Percentiles rank a stretch among this genome's conserved stretches.
Evolutionary conservation across 2,329 filamentous ascomycete genomes (phyloP).

Genomic region (Dryadomyces quercivorus): DNA sequence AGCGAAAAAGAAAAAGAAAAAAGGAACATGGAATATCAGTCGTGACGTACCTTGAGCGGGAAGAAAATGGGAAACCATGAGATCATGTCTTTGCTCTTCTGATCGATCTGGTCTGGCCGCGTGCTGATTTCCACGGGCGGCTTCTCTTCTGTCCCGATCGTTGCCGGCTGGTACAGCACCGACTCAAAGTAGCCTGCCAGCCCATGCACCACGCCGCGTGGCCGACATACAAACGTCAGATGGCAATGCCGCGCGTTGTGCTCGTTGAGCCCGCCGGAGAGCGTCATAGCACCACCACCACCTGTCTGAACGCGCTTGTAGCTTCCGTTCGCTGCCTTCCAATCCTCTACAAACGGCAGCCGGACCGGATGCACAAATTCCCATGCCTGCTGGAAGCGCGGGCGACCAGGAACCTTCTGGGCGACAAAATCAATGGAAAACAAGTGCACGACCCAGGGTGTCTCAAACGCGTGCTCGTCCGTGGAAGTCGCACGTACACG

Average conservation of each 20-base stretch:
- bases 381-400: conserved; percentile 66
- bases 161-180: conserved; percentile 60
- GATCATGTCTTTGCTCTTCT: conserved; percentile 95
- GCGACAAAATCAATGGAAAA: conserved; percentile 82
- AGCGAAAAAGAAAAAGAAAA: not conserved
- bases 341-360: conserved; percentile 19
- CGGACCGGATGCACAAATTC: conserved; percentile 69
- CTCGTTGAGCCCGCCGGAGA: conserved; percentile 72
- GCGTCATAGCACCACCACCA: conserved; percentile 62
- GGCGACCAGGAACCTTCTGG: conserved; percentile 42
- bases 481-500: conserved; percentile 40
- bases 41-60: conserved; percentile 64
- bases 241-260: conserved; percentile 79
- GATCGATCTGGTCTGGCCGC: conserved; percentile 80
- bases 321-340: conserved; percentile 28
- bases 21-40: not conserved
- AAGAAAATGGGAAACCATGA: conserved; percentile 99
- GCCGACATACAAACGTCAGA: conserved; percentile 63
- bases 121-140: conserved; percentile 76
- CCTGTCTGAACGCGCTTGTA: conserved; percentile 45
- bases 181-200: conserved; percentile 93
- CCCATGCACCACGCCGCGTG: conserved; percentile 78
- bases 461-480: conserved; percentile 68
- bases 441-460: conserved; percentile 88
- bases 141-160: conserved; percentile 18